Conservation (phyloP, 75 land plant species). For the Sequoia sempervirens region DNA sequence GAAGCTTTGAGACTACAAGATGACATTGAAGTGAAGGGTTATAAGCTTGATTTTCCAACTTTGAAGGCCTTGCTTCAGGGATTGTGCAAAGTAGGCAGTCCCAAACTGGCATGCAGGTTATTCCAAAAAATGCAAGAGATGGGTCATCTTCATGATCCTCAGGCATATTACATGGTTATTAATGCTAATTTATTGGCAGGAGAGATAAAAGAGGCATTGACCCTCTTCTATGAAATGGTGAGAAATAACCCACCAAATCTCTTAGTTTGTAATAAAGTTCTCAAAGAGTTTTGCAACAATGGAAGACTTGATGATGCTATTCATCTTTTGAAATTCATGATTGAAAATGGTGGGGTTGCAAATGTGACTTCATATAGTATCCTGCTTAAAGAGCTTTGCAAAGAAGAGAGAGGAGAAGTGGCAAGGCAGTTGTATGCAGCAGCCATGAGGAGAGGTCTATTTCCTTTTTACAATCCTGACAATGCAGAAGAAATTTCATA, state of each 20-base stretch:
- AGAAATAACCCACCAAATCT: slow-evolving; percentile 33
- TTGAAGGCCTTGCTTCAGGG: slow-evolving; percentile 38
- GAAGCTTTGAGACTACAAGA: slow-evolving; percentile 27
- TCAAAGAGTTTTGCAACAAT: slow-evolving; percentile 46
- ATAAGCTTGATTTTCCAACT: slow-evolving; percentile 24
- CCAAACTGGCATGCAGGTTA: slow-evolving; percentile 26
- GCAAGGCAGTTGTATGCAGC: slow-evolving; percentile 24
- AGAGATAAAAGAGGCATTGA: slow-evolving; percentile 29
- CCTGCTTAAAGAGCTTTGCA: slow-evolving; percentile 30
- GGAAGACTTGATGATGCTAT: slow-evolving; percentile 55
- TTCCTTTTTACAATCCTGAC: not conserved
- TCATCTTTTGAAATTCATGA: slow-evolving; percentile 40
- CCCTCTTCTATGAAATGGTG: slow-evolving; percentile 34
- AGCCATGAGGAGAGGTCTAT: not conserved
- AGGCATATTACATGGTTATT: slow-evolving; percentile 33
- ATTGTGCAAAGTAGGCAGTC: slow-evolving; percentile 29
- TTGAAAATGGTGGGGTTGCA: slow-evolving; percentile 13
- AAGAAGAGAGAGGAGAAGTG: slow-evolving; percentile 14
- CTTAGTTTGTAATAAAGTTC: slow-evolving; percentile 40
- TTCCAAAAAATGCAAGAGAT: slow-evolving; percentile 30
- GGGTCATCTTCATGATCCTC: slow-evolving; percentile 13
- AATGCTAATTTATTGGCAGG: slow-evolving; percentile 34
- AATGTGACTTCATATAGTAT: slow-evolving; percentile 20
- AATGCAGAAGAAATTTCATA: not conserved
- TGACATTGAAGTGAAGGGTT: slow-evolving; percentile 33